phyloP scores from a whole-genome alignment of 805 yeast genomes.

The Scheffersomyces lignosus region DNA sequence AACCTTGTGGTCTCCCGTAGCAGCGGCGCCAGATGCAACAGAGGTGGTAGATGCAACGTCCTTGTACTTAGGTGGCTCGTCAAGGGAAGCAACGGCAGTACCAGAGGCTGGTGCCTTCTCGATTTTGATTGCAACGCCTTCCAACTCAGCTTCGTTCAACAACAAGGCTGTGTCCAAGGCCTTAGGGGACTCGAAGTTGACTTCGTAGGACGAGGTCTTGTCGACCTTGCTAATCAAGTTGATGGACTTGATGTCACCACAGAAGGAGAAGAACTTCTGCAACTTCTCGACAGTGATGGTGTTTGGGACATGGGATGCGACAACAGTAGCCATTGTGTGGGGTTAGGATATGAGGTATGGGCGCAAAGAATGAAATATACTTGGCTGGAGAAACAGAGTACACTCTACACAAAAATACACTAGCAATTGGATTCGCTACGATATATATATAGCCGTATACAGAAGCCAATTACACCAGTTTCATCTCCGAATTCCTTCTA shows the following conservation, averaged over 20 bases:
- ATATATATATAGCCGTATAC: neutral
- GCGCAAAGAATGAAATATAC: no score
- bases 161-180: conserved; percentile 73
- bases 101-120: conserved; percentile 19
- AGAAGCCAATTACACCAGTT: neutral
- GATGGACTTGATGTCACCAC: conserved; percentile 53
- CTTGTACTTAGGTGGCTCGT: conserved; percentile 16
- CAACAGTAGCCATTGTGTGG: conserved; percentile 39
- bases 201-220: conserved; percentile 42
- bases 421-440: no score
- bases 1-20: conserved; percentile 19
- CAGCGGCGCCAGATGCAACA: conserved; percentile 3
- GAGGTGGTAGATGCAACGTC: conserved; percentile 10
- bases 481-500: no score
- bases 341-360: neutral
- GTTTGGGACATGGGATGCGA: conserved; percentile 57
- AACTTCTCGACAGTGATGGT: conserved; percentile 51
- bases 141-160: conserved; percentile 72
- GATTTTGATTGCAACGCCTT: conserved; percentile 55
- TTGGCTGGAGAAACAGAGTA: no score
- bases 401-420: no score
- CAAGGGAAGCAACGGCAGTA: conserved; percentile 9
- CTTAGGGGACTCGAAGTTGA: conserved; percentile 54
- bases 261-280: conserved; percentile 69
- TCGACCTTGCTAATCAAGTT: conserved; percentile 26